Conservation (phyloP, 2,329 filamentous ascomycete genomes). For the Aspergillus japonicus region DNA sequence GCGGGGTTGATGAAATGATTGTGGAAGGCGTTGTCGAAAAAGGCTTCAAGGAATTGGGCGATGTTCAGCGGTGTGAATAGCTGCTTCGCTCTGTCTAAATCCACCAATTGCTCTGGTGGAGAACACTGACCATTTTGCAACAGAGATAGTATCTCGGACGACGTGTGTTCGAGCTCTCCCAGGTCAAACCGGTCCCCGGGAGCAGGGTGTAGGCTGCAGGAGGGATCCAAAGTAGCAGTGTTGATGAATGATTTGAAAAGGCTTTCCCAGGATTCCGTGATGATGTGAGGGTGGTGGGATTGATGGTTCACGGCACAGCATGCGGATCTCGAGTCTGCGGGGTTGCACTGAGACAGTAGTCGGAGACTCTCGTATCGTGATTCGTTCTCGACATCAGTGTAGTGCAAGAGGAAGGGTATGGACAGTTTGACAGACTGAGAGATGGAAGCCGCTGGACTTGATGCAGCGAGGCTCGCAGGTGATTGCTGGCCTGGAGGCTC, state of each 20-base stretch:
- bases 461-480: not conserved
- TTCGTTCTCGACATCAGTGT: not conserved
- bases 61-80: not conserved
- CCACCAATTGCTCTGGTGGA: not conserved
- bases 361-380: not conserved
- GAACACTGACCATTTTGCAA: not conserved
- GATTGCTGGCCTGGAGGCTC: not conserved
- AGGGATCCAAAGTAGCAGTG: not conserved
- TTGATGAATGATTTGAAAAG: not conserved
- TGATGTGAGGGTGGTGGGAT: not conserved
- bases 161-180: not conserved
- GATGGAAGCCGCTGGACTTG: not conserved
- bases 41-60: not conserved
- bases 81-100: not conserved
- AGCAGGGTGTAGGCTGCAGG: not conserved
- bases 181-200: not conserved
- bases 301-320: not conserved
- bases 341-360: not conserved
- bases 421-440: not conserved
- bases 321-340: not conserved
- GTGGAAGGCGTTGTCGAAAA: not conserved
- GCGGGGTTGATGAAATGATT: not conserved
- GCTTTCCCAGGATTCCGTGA: not conserved
- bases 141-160: not conserved
- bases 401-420: not conserved